Percentiles rank a stretch among this genome's conserved stretches.
Evolutionary conservation across 2,329 filamentous ascomycete genomes (phyloP).

Genomic region (Penicillium griseofulvum): DNA sequence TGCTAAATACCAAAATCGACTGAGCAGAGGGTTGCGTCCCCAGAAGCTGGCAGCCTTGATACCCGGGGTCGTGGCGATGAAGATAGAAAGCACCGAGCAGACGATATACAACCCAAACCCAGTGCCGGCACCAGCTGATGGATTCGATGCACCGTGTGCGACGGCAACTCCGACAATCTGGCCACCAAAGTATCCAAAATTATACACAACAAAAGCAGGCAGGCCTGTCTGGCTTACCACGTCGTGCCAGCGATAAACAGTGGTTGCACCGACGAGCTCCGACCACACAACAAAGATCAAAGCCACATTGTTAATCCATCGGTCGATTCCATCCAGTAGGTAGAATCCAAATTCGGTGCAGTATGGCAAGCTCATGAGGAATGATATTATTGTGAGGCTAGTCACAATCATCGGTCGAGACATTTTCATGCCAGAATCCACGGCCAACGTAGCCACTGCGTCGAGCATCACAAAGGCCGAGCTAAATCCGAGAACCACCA

Average conservation of each 20-base stretch:
- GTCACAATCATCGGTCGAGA: constrained; percentile 53
- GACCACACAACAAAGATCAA: constrained; percentile 59
- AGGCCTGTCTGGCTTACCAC: constrained; percentile 52
- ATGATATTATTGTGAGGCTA: constrained; percentile 49
- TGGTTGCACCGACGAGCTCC: constrained; percentile 54
- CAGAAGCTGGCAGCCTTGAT: constrained; percentile 45
- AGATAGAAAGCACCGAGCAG: constrained; percentile 32
- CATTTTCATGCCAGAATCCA: constrained; percentile 52
- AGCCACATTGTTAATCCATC: constrained; percentile 57
- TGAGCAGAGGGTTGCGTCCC: constrained; percentile 36
- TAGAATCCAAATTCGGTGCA: constrained; percentile 60
- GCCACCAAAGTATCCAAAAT: constrained; percentile 54
- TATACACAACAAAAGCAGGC: constrained; percentile 50
- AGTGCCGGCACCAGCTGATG: constrained; percentile 49
- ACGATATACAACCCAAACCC: constrained; percentile 55
- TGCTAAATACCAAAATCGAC: constrained; percentile 53
- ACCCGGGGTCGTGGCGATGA: constrained; percentile 41
- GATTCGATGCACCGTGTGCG: constrained; percentile 44
- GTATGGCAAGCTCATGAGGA: constrained; percentile 56
- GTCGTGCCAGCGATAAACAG: constrained; percentile 57
- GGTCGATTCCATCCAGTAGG: constrained; percentile 54
- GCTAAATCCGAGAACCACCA: constrained; percentile 58
- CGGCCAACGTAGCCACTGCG: constrained; percentile 53
- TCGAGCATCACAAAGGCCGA: constrained; percentile 61
- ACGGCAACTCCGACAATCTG: constrained; percentile 53